Percentiles rank a stretch among this genome's conserved stretches.
Evolutionary conservation across 345 rosid genomes (phyloP).

Genomic region (Boechera divaricarpa): DNA sequence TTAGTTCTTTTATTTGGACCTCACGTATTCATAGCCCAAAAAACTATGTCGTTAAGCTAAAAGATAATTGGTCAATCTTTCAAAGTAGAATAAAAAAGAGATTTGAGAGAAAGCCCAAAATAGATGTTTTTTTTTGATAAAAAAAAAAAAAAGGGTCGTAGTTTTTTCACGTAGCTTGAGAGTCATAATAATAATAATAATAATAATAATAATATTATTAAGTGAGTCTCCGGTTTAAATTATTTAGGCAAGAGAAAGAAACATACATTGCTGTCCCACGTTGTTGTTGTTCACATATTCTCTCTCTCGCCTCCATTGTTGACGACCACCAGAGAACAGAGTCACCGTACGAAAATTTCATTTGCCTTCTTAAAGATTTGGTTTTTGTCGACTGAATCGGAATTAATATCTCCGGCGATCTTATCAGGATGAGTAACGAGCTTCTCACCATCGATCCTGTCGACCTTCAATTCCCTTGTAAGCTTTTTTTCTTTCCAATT

Average conservation of each 20-base stretch:
- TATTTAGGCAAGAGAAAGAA: background rate
- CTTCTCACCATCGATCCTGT: slow-evolving; percentile 74
- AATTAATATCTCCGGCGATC: slow-evolving; percentile 31
- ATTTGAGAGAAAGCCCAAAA: too few species aligned
- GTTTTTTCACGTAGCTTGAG: background rate
- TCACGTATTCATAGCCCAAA: too few species aligned
- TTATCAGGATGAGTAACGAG: slow-evolving; percentile 60
- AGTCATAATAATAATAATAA: background rate
- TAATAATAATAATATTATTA: background rate
- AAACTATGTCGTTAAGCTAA: too few species aligned
- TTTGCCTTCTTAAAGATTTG: background rate
- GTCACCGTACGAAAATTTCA: background rate
- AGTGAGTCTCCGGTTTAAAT: background rate
- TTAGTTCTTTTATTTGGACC: too few species aligned
- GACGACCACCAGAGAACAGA: slow-evolving; percentile 18
- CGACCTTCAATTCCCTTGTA: slow-evolving; percentile 84
- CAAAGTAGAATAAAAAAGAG: too few species aligned
- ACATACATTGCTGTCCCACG: slow-evolving; percentile 22
- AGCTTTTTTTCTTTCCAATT: background rate
- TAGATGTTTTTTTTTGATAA: too few species aligned
- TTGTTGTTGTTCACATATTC: background rate
- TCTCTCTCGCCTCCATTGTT: slow-evolving; percentile 3
- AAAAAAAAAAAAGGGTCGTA: too few species aligned
- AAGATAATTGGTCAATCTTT: too few species aligned
- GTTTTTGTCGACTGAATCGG: background rate